Evolutionary conservation across 2,329 filamentous ascomycete genomes (phyloP), one percentile per base, ranked within the genome.

Genomic region (Cordyceps tenuipes): DNA sequence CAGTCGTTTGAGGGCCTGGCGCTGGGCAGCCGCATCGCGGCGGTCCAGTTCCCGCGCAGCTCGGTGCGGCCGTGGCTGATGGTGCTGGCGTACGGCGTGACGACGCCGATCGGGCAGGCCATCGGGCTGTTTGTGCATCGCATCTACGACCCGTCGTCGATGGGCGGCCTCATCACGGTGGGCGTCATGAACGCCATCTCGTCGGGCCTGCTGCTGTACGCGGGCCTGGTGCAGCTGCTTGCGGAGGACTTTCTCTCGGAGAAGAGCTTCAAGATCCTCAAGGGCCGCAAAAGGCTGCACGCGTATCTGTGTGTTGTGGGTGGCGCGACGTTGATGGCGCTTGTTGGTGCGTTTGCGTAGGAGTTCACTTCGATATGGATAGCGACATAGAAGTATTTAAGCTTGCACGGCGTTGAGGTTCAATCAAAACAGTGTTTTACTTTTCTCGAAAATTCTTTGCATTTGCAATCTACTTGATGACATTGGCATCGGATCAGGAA

Each of bases 1-100:
- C 89, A 96, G 75, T 91, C 89, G 1, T 96, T 96, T 64, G 91
- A 96, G 75, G 91, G 91, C 2, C 84, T 96, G 15, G 91, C 91
- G 0, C 82, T 96, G 5, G 91, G 91, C 7, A 89, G 89, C 48
- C 88, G 91, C 61, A 96, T 96, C 66, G 89, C 90, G 0, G 88
- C 89, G 10, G 84, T 96, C 31, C 85, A 88, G 70, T 96, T 97
- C 68, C 83, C 89, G 0, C 81, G 81, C 21, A 81, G 81, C 3
- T 93, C 89, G 0, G 75, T 83, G 1, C 88, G 89, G 52, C 93
- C 94, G 0, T 95, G 88, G 88, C 78, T 91, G 9, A 91, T 91
- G 88, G 88, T 89, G 1, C 74, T 91, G 15, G 87, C 87, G 1
- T 91, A 90, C 66, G 88, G 88, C 21, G 79, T 82, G 61, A 91